A percentile compares a stretch with the other conserved stretches of the same genome.
Conservation (phyloP, 495 filamentous ascomycete species). For the Glonium stellatum region DNA sequence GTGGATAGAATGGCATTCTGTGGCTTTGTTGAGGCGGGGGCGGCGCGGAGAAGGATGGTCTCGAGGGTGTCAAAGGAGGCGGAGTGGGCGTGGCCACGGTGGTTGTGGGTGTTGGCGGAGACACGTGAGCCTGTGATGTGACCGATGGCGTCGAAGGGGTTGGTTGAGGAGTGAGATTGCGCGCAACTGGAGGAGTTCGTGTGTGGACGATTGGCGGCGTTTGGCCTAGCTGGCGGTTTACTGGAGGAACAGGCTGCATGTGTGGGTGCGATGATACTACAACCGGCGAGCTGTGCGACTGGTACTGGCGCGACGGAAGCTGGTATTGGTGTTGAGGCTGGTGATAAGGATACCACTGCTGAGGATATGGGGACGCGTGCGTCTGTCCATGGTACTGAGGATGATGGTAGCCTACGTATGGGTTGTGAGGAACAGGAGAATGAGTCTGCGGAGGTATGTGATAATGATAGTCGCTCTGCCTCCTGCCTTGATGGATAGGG, state of each 20-base stretch:
- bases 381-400: slow-evolving; percentile 33
- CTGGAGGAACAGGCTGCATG: slow-evolving; percentile 28
- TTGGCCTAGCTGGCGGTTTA: slow-evolving; percentile 23
- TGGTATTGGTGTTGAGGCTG: slow-evolving; percentile 26
- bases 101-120: slow-evolving; percentile 18
- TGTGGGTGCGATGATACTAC: slow-evolving; percentile 37
- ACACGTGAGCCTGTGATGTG: slow-evolving; percentile 22
- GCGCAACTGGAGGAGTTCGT: slow-evolving; percentile 16
- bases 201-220: slow-evolving; percentile 28
- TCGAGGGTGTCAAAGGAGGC: slow-evolving; percentile 19
- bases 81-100: slow-evolving; percentile 16
- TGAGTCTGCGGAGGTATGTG: slow-evolving; percentile 32
- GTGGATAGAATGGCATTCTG: slow-evolving; percentile 49
- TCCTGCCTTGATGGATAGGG: slow-evolving; percentile 31
- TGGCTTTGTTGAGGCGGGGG: slow-evolving; percentile 21
- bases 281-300: slow-evolving; percentile 30
- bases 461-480: slow-evolving; percentile 35
- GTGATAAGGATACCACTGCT: slow-evolving; percentile 28
- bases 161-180: slow-evolving; percentile 19
- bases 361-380: slow-evolving; percentile 29
- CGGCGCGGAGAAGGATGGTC: slow-evolving; percentile 22
- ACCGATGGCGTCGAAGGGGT: slow-evolving; percentile 18
- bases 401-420: slow-evolving; percentile 32
- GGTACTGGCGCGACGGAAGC: slow-evolving; percentile 24
- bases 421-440: slow-evolving; percentile 31